Evolutionary conservation across 345 rosid genomes (phyloP), one percentile per base, ranked within the genome.

Genomic region (Citrus reticulata): DNA sequence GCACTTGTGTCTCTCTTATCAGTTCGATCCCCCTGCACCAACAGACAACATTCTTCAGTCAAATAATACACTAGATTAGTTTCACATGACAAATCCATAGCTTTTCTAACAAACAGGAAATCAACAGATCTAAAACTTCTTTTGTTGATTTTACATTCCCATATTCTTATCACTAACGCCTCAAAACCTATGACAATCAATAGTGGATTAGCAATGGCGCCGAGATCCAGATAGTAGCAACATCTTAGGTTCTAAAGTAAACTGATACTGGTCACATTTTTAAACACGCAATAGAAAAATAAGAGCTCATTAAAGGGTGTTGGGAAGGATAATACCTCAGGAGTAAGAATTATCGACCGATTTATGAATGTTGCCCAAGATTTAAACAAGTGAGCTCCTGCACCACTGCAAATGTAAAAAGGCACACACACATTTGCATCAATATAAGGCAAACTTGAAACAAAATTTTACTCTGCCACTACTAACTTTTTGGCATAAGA

Each of bases 1-100:
- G 99, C 97, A 85, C 90, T 94, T 11, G 87, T 85, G 77, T 91
- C 95, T 88, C 86, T 92, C 90, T 91, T 94, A 81, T 94, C 99
- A 79, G 99, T 96, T 78, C 98, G 87, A 81, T 96, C 98, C 68
- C 94, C 99, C 99, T 96, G 85, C 86, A 83, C 70, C 80, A 79
- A 72, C 72, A 72, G 70, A 78, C 42, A 40, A 68, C 27, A 77
- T 61, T 76, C 70, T 69, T 75, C 37, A 24, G 51, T 30, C 70
- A 81, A 14, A 39, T 74, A 40, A 6, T 65, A 62, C 42, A 25
- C 27, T 32, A 16, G 27, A n/a, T 39, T 69, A 66, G 20, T 5
- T 40, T 59, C n/a, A 13, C 59, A 37, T 20, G 22, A 14, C 7
- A 20, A 6, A 17, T 42, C 20, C 2, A 5, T 20, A 6, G 5